Percentiles rank a stretch among this genome's conserved stretches.
Conservation (phyloP, 768 basidiomycete genomes). For the Leccinum arenicola region DNA sequence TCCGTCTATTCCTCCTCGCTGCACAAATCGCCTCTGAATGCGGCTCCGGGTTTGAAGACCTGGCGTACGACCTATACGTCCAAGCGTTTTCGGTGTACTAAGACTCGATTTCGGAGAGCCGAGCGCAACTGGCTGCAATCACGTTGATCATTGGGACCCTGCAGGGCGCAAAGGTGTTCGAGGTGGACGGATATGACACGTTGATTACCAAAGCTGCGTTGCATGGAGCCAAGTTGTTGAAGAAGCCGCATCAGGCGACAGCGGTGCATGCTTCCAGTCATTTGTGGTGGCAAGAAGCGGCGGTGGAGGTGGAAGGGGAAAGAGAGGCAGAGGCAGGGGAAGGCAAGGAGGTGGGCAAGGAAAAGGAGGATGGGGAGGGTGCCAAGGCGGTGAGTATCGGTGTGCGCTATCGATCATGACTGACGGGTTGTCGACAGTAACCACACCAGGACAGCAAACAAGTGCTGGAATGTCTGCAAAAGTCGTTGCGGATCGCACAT, state of each 20-base stretch:
- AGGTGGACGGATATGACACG: constrained; percentile 94
- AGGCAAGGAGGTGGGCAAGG: constrained; percentile 20
- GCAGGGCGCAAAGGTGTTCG: constrained; percentile 87
- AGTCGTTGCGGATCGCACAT: neutral
- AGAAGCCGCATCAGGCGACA: constrained; percentile 74
- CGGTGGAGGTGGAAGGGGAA: too few relatives aligned
- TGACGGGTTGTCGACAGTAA: neutral
- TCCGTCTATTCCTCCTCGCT: constrained; percentile 92
- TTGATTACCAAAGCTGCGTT: constrained; percentile 98
- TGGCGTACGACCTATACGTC: constrained; percentile 96
- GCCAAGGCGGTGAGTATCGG: neutral
- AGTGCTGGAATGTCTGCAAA: too few relatives aligned
- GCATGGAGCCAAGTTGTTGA: constrained; percentile 81
- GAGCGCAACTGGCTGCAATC: constrained; percentile 96
- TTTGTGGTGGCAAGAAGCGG: too few relatives aligned
- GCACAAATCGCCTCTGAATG: constrained; percentile 95
- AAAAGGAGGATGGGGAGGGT: constrained; percentile 40
- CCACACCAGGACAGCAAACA: neutral
- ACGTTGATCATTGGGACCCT: constrained; percentile 91
- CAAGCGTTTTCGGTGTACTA: constrained; percentile 98
- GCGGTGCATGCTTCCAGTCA: too few relatives aligned
- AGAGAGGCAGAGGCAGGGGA: too few relatives aligned
- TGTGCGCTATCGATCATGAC: neutral
- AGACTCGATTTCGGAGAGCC: constrained; percentile 92
- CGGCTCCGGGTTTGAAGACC: constrained; percentile 89